Conservation (phyloP, 148 eudicot species). For the Amaranthus palmeri region DNA sequence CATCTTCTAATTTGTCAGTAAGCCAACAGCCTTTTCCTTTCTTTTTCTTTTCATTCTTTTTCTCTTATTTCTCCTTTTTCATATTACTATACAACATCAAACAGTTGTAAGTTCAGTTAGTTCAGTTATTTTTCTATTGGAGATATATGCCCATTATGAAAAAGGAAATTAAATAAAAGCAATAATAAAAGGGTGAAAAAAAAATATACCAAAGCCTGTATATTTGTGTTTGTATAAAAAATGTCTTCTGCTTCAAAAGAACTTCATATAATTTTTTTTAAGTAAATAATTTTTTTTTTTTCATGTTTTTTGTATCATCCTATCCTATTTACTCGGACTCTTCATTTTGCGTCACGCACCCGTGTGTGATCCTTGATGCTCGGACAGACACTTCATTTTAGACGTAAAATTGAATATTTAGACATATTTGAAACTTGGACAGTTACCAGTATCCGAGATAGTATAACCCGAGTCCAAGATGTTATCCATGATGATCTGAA, state of each 20-base stretch:
- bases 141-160: background rate
- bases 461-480: no score
- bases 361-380: no score
- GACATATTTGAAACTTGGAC: no score
- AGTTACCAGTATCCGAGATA: no score
- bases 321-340: no score
- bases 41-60: slow-evolving; percentile 4
- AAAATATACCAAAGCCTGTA: background rate
- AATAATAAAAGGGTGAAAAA: background rate
- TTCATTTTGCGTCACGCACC: no score
- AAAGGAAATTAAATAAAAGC: background rate
- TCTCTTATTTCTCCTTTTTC: slow-evolving; percentile 15
- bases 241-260: background rate
- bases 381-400: no score
- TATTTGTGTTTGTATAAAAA: background rate
- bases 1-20: slow-evolving; percentile 34
- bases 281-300: no score
- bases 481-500: slow-evolving; percentile 77
- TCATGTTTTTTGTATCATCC: no score
- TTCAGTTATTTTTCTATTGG: slow-evolving; percentile 19
- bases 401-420: no score
- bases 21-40: slow-evolving; percentile 36
- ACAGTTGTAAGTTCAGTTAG: slow-evolving; percentile 32
- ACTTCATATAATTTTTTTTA: no score
- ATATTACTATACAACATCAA: slow-evolving; percentile 21